Conservation (phyloP, 1,139 yeast genomes). For the Blastobotrys illinoisensis region DNA sequence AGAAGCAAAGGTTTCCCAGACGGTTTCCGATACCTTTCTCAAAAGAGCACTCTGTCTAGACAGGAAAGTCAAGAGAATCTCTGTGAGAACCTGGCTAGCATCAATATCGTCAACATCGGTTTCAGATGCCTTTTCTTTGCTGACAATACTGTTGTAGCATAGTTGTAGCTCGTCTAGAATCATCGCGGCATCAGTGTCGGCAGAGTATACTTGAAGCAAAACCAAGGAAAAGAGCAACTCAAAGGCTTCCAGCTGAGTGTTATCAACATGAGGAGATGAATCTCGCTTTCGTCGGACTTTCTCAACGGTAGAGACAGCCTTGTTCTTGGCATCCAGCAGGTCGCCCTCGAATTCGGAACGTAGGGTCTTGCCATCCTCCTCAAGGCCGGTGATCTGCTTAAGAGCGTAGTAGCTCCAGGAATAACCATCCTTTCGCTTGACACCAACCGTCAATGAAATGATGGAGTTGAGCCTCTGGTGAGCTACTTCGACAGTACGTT, state of each 20-base stretch:
- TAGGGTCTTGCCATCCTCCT: conserved; percentile 17
- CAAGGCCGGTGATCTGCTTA: conserved; percentile 17
- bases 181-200: conserved; percentile 66
- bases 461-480: conserved; percentile 61
- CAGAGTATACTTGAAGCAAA: conserved; percentile 69
- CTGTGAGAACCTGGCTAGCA: conserved; percentile 63
- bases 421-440: conserved; percentile 38
- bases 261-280: conserved; percentile 38
- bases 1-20: conserved; percentile 65
- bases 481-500: conserved; percentile 21
- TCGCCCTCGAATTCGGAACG: conserved; percentile 34
- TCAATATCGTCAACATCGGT: conserved; percentile 35
- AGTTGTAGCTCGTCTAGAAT: conserved; percentile 64
- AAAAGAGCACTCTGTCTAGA: conserved; percentile 67
- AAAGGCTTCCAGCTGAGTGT: conserved; percentile 46
- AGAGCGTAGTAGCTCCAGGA: conserved; percentile 53
- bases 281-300: conserved; percentile 40
- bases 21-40: conserved; percentile 64
- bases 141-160: conserved; percentile 32
- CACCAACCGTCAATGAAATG: conserved; percentile 40
- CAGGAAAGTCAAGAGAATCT: conserved; percentile 68
- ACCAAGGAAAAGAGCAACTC: conserved; percentile 77
- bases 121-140: conserved; percentile 29
- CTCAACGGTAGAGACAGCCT: conserved; percentile 47
- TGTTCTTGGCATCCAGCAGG: conserved; percentile 40